Percentiles rank a stretch among this genome's conserved stretches.
These are phyloP conservation scores for Diaporthe sp. DNA, from an alignment of 2,329 filamentous ascomycete genomes.

Conservation along the genomic window DNA sequence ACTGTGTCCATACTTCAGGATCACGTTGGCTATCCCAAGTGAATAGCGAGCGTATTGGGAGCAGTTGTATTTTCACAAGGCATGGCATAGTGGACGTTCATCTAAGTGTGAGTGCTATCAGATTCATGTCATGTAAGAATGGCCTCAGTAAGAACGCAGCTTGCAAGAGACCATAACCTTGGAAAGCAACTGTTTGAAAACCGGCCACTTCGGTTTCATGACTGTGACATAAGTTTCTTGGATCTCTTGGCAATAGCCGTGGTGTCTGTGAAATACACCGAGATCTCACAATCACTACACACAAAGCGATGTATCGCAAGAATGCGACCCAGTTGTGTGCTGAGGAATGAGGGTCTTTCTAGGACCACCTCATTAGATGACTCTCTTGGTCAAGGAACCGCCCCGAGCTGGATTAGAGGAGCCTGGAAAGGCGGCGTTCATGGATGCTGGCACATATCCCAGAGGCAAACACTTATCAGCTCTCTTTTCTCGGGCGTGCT, in stretches of 20 bases:
- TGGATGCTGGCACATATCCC: neutral
- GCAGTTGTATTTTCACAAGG: neutral
- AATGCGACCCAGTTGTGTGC: neutral
- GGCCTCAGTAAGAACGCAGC: no score
- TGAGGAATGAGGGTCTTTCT: neutral
- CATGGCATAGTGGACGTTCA: no score
- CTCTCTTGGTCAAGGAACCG: neutral
- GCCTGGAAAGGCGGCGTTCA: neutral
- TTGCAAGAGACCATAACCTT: neutral
- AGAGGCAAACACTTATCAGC: neutral
- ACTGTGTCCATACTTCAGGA: neutral
- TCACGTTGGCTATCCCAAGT: neutral
- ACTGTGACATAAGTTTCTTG: neutral
- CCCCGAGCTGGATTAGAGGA: neutral
- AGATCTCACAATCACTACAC: neutral
- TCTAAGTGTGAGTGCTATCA: neutral
- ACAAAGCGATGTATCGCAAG: neutral
- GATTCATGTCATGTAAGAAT: neutral
- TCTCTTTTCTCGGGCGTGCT: neutral
- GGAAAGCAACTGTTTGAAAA: neutral
- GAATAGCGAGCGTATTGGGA: neutral
- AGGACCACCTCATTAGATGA: no score
- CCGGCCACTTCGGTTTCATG: neutral
- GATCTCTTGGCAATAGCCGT: neutral
- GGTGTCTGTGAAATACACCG: neutral